Conservation (phyloP, 495 filamentous ascomycete species). For the Ascodesmis nigricans region DNA sequence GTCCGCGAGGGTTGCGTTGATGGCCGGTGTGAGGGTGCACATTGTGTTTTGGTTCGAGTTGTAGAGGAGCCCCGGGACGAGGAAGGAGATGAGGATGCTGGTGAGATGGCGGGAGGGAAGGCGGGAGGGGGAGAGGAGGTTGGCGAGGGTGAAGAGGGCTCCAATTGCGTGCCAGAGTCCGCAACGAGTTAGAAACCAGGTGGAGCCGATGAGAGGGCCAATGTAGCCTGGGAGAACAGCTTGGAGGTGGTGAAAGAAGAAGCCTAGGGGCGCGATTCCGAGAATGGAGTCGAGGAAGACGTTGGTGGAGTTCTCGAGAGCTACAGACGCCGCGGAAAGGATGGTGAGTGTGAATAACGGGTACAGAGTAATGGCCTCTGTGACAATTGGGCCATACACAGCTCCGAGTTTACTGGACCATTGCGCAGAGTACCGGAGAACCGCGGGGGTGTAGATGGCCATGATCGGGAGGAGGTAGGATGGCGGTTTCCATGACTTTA, state of each 20-base stretch:
- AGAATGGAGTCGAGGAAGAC: conserved; percentile 10
- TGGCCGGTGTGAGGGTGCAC: conserved; percentile 36
- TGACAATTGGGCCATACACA: conserved; percentile 47
- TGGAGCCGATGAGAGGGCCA: conserved; percentile 35
- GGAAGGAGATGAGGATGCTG: conserved; percentile 21
- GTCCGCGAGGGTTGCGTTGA: conserved; percentile 40
- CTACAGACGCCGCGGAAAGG: conserved; percentile 31
- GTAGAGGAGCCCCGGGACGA: conserved; percentile 48
- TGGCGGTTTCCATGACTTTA: conserved; percentile 24
- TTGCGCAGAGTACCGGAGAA: conserved; percentile 45
- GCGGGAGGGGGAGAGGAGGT: conserved; percentile 43
- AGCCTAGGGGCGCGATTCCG: conserved; percentile 5
- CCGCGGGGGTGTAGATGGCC: conserved; percentile 47
- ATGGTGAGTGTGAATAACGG: conserved; percentile 49
- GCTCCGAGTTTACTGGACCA: conserved; percentile 43
- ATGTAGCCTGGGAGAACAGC: conserved; percentile 29
- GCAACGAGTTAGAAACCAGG: conserved; percentile 41
- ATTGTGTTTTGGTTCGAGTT: conserved; percentile 41
- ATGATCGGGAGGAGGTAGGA: conserved; percentile 38
- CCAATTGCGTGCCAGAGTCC: conserved; percentile 48
- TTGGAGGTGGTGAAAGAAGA: conserved; percentile 39
- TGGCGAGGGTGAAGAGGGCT: conserved; percentile 39
- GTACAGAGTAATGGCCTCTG: conserved; percentile 46
- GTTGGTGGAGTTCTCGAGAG: conserved; percentile 6
- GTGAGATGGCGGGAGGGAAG: conserved; percentile 34